Percentiles rank a stretch among this genome's conserved stretches.
phyloP scores from a whole-genome alignment of 208 protist genomes.

The Crithidia sp. region DNA sequence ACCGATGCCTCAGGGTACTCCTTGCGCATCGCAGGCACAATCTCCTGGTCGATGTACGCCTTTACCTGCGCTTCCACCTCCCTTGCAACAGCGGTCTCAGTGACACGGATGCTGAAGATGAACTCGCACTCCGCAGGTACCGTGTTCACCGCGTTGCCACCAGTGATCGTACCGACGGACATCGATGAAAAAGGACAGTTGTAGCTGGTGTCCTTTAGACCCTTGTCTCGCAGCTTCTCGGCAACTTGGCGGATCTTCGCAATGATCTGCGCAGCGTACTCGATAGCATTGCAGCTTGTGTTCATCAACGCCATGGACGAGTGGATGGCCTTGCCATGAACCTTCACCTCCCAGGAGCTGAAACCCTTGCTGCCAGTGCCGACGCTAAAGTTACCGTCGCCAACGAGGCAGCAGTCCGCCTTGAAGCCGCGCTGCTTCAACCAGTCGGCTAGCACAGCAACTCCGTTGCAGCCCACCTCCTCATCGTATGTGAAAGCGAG shows the following conservation, averaged over 20 bases:
- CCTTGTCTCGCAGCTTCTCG: conserved; percentile 28
- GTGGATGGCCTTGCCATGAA: conserved; percentile 51
- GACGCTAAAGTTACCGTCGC: conserved; percentile 8
- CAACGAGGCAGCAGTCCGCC: conserved; percentile 25
- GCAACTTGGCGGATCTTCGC: conserved; percentile 32
- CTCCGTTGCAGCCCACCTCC: conserved; percentile 39
- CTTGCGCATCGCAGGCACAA: conserved; percentile 32
- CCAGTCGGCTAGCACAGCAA: conserved; percentile 32
- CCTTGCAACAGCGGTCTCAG: conserved; percentile 9
- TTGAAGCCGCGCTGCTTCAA: conserved; percentile 31
- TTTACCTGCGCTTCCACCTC: conserved; percentile 28
- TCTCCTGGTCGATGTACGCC: conserved; percentile 29
- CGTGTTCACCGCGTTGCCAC: conserved; percentile 50
- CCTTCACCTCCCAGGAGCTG: conserved; percentile 28
- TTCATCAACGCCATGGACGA: conserved; percentile 41
- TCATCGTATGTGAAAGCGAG: conserved; percentile 53
- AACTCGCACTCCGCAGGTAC: conserved; percentile 52
- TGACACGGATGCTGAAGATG: conserved; percentile 37
- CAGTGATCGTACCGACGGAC: conserved; percentile 38
- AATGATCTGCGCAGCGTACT: conserved; percentile 46
- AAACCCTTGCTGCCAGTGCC: conserved; percentile 41
- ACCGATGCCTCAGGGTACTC: conserved; percentile 35
- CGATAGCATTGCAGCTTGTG: conserved; percentile 43
- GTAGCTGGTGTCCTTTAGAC: conserved; percentile 20
- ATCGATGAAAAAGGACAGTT: conserved; percentile 27